Base-by-base conservation (phyloP, 2,329 filamentous ascomycete genomes). In the Hymenoscyphus scutula region DNA sequence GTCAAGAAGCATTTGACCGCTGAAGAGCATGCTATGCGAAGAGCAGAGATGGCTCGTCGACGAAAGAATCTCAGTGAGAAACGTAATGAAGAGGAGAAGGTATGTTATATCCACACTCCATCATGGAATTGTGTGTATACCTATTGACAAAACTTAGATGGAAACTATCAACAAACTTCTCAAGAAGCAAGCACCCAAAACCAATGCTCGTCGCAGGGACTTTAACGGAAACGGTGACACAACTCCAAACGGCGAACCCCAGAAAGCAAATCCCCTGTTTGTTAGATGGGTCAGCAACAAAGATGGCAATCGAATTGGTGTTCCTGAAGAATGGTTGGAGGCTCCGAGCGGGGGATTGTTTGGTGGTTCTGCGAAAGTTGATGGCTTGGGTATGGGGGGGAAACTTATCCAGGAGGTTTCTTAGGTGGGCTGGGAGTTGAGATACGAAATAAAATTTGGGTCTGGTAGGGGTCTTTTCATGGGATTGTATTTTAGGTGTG, bases 81-180 rank as follows among this genome's bases (percentile, higher is more conserved):
- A 77, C 83, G 88, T n/a, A 89, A 90, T 61, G 88, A 91, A 71
- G 89, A 91, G 76, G 89, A 91, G 74, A 91, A 91, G 81, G 85
- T 87, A 72, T 30, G 73, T 66, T 87, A 72, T 30, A 73, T 66
- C 59, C 57, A 59, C 30, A 23, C n/a, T 15, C 34, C 29, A 34
- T 45, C 54, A 45, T 51, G 27, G 53, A 38, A 30, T 37, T 32
- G 23, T 8, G 45, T 37, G 6, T 34, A 54, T 41, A n/a, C n/a
- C n/a, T n/a, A 27, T 64, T 68, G 61, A 71, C 30, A 17, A 2
- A 45, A 23, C 63, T 17, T 59, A 93, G 90, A 91, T 92, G 84
- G 91, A 94, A 80, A 95, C 91, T 0, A 94, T 95, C 82, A 93
- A 95, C 80, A 92, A 93, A 71, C 85, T 95, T 1, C 85, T 95